Base-by-base conservation (phyloP, 495 filamentous ascomycete species). In the Lepraria neglecta region DNA sequence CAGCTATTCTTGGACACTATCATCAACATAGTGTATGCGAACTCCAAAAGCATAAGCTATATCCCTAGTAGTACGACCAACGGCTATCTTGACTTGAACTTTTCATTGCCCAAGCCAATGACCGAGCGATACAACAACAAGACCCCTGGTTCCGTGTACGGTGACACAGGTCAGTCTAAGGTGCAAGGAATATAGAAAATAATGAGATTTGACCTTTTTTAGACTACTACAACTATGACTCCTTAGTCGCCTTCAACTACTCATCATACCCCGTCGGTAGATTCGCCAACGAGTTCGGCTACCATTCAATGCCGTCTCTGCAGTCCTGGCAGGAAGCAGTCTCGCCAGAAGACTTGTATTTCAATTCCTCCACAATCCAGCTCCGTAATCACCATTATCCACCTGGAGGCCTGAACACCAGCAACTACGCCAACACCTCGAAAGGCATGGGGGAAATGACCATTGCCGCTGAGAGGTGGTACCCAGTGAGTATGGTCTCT, bases 281-380 rank as follows among this genome's bases (percentile, higher is more conserved):
- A n/a, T 87, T 88, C 66, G 77, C 82, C 10, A 83, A 84, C 62
- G 84, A 88, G 69, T 88, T 87, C 57, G 85, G 85, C 52, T 87
- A 78, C 69, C 83, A 84, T 62, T 82, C 78, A 58, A 87, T 88
- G 84, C 85, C 85, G 3, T 83, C 78, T 64, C 63, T 87, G 11
- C 80, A 84, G 58, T 82, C 76, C 14, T 87, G 84, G 84, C 74
- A 74, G 45, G 75, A 83, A 65, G 84, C 78, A 1, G 67, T 87
- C 0, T 69, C 75, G 10, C 68, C 70, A 1, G 66, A 74, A 10
- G 78, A 87, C 24, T 68, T 87, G 4, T 65, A 75, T 61, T 86
- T 87, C 75, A 86, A 88, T 66, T 84, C 80, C 61, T 78, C 76
- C 11, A 77, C 76, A 0, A 74, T 88, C 47, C 69, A 81, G 56